Evolutionary conservation across 2,329 filamentous ascomycete species (phyloP), one percentile per base, ranked within the genome.

Genomic region (Ophiostoma angusticollis): DNA sequence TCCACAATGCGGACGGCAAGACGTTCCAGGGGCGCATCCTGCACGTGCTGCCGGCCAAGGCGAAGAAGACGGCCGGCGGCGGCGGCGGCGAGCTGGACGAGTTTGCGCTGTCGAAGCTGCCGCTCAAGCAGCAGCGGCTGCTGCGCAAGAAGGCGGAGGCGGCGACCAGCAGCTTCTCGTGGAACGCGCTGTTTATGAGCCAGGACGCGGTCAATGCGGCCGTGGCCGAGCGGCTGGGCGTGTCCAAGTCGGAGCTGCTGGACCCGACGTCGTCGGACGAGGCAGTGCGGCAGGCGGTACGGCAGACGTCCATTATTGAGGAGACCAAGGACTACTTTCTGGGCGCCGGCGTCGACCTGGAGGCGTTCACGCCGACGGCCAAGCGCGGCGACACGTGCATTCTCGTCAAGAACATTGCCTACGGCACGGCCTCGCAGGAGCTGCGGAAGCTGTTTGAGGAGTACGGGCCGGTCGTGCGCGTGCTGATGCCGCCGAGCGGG

Each of bases 181-280:
- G 91, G 91, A 98, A 98, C 64, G 89, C 87, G n/a, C 67, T 98
- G n/a, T 98, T 91, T 60, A 93, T 98, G 83, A 95, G 82, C 60
- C 82, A 85, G 62, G 87, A 98, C 64, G 84, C 91, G 36, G 86
- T 98, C 37, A 87, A 95, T 61, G 78, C 84, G 35, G 93, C 87
- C 6, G 76, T 94, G 45, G 85, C 91, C 34, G 76, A 80, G 54
- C 80, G 87, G 39, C 69, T 98, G 41, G 87, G 89, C 33, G 74
- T 98, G 41, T 80, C 82, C 40, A 98, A 98, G 64, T 79, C 85
- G 9, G 86, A 94, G 51, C 63, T 98, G 41, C 69, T 98, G 32
- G 89, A 98, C 60, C 91, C 89, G n/a, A 94, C 89, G 4, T 94
- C 84, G 43, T 78, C 89, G 40, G 86, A 95, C 60, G 86, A 89